These are phyloP conservation scores for Komagataella populi DNA, from an alignment of 805 yeast genomes.

Conservation along the genomic window DNA sequence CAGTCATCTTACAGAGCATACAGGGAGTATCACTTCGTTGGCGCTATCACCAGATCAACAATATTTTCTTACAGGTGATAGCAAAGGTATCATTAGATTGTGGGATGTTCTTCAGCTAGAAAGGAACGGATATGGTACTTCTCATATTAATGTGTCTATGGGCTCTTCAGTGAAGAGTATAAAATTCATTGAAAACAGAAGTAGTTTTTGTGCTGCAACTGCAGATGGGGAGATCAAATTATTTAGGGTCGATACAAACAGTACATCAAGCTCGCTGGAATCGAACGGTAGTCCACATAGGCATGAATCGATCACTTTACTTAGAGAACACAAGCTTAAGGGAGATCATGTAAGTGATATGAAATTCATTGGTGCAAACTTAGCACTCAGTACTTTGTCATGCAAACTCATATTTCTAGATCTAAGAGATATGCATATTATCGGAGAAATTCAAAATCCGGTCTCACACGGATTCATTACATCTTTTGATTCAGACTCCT, in stretches of 20 bases:
- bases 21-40: slow-evolving; percentile 40
- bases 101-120: slow-evolving; percentile 70
- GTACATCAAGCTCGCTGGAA: slow-evolving; percentile 3
- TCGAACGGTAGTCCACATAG: slow-evolving; percentile 2
- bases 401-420: slow-evolving; percentile 42
- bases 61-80: slow-evolving; percentile 68
- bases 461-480: slow-evolving; percentile 54
- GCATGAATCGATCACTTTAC: neutral
- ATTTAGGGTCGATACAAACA: slow-evolving; percentile 22
- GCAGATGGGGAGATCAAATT: slow-evolving; percentile 30
- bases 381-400: slow-evolving; percentile 33
- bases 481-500: slow-evolving; percentile 40
- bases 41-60: slow-evolving; percentile 47
- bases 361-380: neutral
- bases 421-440: slow-evolving; percentile 36
- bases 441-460: slow-evolving; percentile 34
- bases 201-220: slow-evolving; percentile 45
- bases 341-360: slow-evolving; percentile 24
- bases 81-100: slow-evolving; percentile 53
- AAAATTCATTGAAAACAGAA: slow-evolving; percentile 35
- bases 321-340: slow-evolving; percentile 22
- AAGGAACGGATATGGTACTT: slow-evolving; percentile 39
- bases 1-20: slow-evolving; percentile 51
- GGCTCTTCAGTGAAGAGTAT: slow-evolving; percentile 36
- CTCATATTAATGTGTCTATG: slow-evolving; percentile 32